These are phyloP conservation scores for Astragalus membranaceus DNA, from an alignment of 306 rosid species.

Conservation along the genomic window DNA sequence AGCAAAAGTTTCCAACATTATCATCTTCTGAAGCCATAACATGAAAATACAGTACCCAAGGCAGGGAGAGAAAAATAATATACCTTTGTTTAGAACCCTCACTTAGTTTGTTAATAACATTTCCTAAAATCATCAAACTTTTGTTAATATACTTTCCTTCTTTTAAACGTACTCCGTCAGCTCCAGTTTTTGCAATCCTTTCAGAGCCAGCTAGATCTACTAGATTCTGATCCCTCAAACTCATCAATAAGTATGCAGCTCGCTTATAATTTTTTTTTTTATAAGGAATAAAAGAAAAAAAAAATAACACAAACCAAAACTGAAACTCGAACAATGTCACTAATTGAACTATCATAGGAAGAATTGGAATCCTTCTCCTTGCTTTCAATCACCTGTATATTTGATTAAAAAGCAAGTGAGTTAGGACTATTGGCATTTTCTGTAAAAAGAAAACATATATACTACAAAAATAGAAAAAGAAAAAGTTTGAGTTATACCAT, in stretches of 20 bases:
- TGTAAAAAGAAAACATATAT: background rate
- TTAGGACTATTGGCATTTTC: background rate
- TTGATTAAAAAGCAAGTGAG: background rate
- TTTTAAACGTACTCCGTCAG: slow-evolving; percentile 86
- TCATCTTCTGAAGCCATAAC: background rate
- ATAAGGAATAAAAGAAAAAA: background rate
- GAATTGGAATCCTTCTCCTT: slow-evolving; percentile 58
- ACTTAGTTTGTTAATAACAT: slow-evolving; percentile 89
- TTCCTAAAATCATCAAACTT: slow-evolving; percentile 93
- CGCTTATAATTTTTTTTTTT: background rate
- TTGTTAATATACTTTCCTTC: slow-evolving; percentile 95
- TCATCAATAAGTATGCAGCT: slow-evolving; percentile 18
- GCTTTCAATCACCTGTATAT: slow-evolving; percentile 82
- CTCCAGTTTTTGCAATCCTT: slow-evolving; percentile 97
- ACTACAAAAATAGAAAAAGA: background rate
- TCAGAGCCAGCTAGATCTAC: slow-evolving; percentile 97
- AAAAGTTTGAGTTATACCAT: slow-evolving; percentile 48
- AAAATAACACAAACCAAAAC: slow-evolving; percentile 65
- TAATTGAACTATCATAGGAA: slow-evolving; percentile 33
- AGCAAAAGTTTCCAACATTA: slow-evolving; percentile 8
- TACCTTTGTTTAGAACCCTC: slow-evolving; percentile 88
- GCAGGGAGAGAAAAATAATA: background rate
- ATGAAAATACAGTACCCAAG: background rate
- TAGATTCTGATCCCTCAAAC: slow-evolving; percentile 58
- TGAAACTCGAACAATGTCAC: slow-evolving; percentile 81